Evolutionary conservation across 164 flowering plant species (phyloP), one percentile per base, ranked within the genome.

Genomic region (Echeveria elegans): DNA sequence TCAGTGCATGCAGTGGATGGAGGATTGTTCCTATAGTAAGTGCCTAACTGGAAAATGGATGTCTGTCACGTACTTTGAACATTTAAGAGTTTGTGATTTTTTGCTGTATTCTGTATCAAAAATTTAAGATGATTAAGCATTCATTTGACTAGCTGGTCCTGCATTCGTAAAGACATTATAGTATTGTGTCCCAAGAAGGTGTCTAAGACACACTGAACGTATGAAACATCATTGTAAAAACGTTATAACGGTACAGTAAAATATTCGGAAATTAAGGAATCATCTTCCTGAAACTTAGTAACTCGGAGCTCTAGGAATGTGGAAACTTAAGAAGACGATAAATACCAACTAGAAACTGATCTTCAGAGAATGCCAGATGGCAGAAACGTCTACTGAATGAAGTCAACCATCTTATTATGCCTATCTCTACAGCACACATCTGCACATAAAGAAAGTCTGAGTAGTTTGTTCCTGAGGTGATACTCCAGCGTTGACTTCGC

Each of bases 311-410:
- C 31, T 53, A 24, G 60, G 60, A 26, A 53, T 18, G 21, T 50
- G 56, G 28, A 50, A 56, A 56, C 31, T 14, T 11, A 12, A 28
- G 61, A 56, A 56, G 32, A 56, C 28, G 61, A 56, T 56, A 56
- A 56, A 56, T 56, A 56, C 61, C 19, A 56, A 56, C 61, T 56
- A 28, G 31, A 56, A 56, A 56, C 61, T 56, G 61, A 14, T 56
- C 34, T 23, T 24, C 59, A 53, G 59, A 53, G 29, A 28, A 28
- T 56, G 61, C 34, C 61, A 56, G 32, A 16, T 18, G 15, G 47
- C 15, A 15, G 47, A 28, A 32, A 29, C 61, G 16, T 4, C 61
- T 56, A 56, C 32, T 56, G 10, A 56, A 26, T 56, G 29, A 56
- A 56, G 61, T 56, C 61, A 56, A 56, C 61, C 61, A 11, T 56